These are phyloP conservation scores for Globisporangium paddicum DNA, from an alignment of 352 stramenopile species.

Conservation along the genomic window DNA sequence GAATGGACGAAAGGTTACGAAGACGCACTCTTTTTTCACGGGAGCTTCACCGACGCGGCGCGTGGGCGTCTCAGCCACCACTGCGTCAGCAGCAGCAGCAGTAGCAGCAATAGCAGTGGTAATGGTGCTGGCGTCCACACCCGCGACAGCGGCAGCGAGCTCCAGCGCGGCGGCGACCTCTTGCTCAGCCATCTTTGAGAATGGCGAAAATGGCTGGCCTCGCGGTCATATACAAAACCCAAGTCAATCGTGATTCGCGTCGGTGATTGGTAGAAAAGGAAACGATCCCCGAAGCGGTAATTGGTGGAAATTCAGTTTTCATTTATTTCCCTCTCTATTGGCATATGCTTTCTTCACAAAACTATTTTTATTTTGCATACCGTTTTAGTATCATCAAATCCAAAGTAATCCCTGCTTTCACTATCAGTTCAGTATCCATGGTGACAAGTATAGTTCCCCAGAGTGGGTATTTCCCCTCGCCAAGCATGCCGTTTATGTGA, in stretches of 20 bases:
- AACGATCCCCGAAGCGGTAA: no score
- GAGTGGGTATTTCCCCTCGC: background rate
- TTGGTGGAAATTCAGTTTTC: no score
- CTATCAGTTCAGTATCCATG: background rate
- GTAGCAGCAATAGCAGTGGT: background rate
- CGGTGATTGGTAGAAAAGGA: no score
- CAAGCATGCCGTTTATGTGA: no score
- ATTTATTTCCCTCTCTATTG: no score
- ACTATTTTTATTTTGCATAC: background rate
- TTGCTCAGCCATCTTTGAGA: slow-evolving; percentile 3
- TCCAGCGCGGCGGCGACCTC: background rate
- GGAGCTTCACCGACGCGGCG: slow-evolving; percentile 28
- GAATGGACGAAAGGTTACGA: background rate
- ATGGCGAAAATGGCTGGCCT: slow-evolving; percentile 2
- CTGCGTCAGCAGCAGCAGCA: background rate
- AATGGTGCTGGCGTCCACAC: no score
- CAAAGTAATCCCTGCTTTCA: no score
- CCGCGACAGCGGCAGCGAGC: background rate
- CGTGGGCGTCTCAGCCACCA: background rate
- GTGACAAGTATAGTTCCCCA: background rate
- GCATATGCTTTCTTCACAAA: no score
- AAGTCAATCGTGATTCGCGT: no score
- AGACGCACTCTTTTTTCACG: slow-evolving; percentile 41
- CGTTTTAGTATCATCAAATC: background rate
- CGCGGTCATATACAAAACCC: no score